Conservation (phyloP, 331 rosid genomes). For the Dryas integrifolia region DNA sequence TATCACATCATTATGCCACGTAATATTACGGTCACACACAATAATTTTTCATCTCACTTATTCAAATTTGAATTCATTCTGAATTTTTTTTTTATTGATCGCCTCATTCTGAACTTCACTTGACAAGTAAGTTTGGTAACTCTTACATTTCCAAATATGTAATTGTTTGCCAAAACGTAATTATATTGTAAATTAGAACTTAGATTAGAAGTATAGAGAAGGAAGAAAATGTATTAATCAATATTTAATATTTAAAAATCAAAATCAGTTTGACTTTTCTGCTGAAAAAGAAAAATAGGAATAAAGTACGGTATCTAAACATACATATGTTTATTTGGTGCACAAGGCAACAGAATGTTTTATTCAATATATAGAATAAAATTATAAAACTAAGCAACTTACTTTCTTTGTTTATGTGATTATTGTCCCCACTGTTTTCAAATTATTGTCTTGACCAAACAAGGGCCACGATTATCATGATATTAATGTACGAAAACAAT, state of each 20-base stretch:
- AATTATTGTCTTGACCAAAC: constrained; percentile 9
- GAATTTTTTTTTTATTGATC: too few relatives aligned
- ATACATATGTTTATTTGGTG: background rate
- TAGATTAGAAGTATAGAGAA: too few relatives aligned
- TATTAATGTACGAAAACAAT: background rate
- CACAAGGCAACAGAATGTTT: constrained; percentile 6
- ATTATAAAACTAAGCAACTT: background rate
- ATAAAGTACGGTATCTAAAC: background rate
- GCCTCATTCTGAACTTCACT: too few relatives aligned
- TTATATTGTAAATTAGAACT: too few relatives aligned
- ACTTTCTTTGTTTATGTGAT: background rate
- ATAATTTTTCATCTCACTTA: too few relatives aligned
- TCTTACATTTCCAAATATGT: too few relatives aligned
- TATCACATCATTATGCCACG: too few relatives aligned
- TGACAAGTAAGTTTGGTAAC: too few relatives aligned
- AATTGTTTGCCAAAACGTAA: too few relatives aligned
- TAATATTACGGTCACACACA: too few relatives aligned
- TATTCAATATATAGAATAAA: background rate
- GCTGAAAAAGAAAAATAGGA: background rate
- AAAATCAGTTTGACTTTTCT: background rate
- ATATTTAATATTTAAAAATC: background rate
- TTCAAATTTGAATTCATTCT: too few relatives aligned
- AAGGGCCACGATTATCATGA: constrained; percentile 3
- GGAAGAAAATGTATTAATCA: too few relatives aligned
- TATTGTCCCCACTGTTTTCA: background rate